Base-by-base conservation (phyloP, 495 filamentous ascomycete species). In the Penicillium flavigenum region DNA sequence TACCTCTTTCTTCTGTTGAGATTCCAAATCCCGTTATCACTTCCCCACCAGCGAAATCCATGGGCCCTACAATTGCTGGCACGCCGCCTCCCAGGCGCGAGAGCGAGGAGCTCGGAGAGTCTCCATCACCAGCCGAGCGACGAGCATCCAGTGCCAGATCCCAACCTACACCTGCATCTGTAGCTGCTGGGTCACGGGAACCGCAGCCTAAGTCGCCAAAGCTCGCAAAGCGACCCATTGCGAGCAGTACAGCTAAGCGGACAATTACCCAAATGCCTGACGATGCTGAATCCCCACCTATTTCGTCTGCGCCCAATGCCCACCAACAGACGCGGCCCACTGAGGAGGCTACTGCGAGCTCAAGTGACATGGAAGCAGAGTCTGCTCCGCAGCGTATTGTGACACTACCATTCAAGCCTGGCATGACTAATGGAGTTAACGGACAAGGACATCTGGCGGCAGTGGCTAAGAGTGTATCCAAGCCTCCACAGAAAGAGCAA, bases 101-200 rank as follows among this genome's bases (percentile, higher is more conserved):
- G 20, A 72, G 69, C 19, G 62, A 69, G 50, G 69, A 72, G 50
- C 58, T 72, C 11, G 69, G 69, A 26, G 64, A 59, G 19, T 70
- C 63, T 8, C 67, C 64, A 3, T 54, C 47, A 8, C 61, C 56
- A 4, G 17, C 48, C 9, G 14, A 58, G 9, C 56, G 29, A 38
- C 39, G 36, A 20, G 4, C 20, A 11, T 45, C 39, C 38, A 17
- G 17, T 4, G 9, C 43, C 1, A 22, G 39, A 14, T 53, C 56
- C 7, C 27, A 38, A 9, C 34, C 41, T 50, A 47, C 56, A 8
- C 31, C 56, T 29, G 19, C 3, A 4, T 47, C 56, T 22, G 17
- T 14, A n/a, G 19, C 14, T 31, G 26, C 38, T 5, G 11, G 9
- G 4, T 8, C 22, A 3, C 24, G 11, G 1, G n/a, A 44, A 20